Percentiles rank a stretch among this genome's conserved stretches.
phyloP scores from a whole-genome alignment of 331 rosid genomes.

The Dryas integrifolia region DNA sequence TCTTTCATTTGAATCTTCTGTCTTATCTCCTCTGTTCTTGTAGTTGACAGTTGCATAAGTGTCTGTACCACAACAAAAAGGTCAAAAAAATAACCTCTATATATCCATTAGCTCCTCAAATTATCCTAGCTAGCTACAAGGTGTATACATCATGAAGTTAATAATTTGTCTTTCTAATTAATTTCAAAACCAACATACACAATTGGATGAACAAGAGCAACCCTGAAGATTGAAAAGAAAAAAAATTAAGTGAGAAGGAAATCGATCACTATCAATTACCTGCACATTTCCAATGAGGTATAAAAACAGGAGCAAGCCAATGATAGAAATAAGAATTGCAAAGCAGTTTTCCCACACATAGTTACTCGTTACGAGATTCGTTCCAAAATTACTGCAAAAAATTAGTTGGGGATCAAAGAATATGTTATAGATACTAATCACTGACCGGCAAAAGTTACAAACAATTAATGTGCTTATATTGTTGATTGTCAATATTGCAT shows the following conservation, averaged over 20 bases:
- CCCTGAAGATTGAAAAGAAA: background rate
- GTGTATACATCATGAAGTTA: no score
- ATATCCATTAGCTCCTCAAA: no score
- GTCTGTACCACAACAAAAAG: constrained; percentile 17
- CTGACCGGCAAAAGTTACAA: no score
- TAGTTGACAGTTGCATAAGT: constrained; percentile 17
- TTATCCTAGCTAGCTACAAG: no score
- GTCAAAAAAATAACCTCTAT: background rate
- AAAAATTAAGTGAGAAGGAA: background rate
- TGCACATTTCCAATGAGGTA: background rate
- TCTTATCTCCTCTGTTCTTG: constrained; percentile 16
- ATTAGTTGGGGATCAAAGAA: no score
- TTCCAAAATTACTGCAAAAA: no score
- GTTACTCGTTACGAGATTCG: no score
- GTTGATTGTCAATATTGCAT: no score
- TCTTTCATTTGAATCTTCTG: background rate
- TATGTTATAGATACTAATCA: no score
- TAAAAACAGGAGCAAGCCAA: background rate
- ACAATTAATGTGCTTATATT: no score
- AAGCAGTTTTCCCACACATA: background rate
- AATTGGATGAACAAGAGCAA: background rate
- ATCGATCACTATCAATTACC: background rate
- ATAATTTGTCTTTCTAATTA: no score
- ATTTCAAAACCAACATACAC: no score
- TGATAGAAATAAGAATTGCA: background rate